These are phyloP conservation scores for Rhizopus delemar DNA, from an alignment of 371 early-diverging fungal species.

Conservation along the genomic window DNA sequence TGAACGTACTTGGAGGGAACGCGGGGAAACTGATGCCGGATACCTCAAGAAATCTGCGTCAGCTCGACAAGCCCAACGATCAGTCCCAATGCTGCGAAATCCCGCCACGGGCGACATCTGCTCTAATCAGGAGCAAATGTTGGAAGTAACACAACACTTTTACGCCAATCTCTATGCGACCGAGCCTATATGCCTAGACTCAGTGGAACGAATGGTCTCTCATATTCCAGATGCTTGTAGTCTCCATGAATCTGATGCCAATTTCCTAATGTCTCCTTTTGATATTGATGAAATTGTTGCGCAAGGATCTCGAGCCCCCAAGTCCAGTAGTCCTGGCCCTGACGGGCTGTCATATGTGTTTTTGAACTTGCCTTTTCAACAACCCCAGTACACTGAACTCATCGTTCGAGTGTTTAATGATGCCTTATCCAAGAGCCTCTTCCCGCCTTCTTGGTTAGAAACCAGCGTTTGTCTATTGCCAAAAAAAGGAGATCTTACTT, in stretches of 20 bases:
- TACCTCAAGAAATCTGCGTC: constrained; percentile 1
- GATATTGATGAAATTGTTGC: background rate
- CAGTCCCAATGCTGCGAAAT: background rate
- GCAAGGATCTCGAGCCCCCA: background rate
- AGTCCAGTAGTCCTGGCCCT: constrained; percentile 11
- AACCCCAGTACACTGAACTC: background rate
- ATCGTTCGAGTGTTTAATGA: background rate
- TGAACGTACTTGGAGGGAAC: constrained; percentile 4
- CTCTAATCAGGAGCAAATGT: background rate
- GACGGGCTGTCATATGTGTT: constrained; percentile 13
- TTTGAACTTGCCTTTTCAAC: background rate
- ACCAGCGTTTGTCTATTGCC: constrained; percentile 15
- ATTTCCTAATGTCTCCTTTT: background rate
- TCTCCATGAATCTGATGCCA: background rate
- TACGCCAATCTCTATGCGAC: background rate
- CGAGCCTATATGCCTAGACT: constrained; percentile 3
- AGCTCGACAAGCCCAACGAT: background rate
- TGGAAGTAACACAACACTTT: constrained; percentile 3
- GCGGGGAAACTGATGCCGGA: constrained; percentile 4
- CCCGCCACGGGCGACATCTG: background rate
- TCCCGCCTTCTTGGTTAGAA: constrained; percentile 18
- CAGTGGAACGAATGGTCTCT: background rate
- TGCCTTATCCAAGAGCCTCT: background rate
- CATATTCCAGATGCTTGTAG: background rate
- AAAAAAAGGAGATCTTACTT: constrained; percentile 18